Evolutionary conservation across 1,284 basidiomycete genomes (phyloP).

Genomic region (Rhizopogon parksii): DNA sequence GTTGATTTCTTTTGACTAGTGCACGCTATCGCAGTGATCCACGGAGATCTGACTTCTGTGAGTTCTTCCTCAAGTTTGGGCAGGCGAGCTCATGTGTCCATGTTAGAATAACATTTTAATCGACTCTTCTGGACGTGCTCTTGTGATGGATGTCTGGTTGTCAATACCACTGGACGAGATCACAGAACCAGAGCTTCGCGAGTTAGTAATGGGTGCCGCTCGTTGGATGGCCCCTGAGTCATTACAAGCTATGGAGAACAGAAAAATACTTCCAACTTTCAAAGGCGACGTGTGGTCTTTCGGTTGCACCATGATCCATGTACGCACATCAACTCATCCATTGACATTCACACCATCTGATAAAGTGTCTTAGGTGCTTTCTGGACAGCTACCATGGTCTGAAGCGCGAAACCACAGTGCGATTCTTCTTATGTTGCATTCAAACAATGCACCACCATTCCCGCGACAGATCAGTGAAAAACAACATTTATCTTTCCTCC

Average conservation of each 20-base stretch:
- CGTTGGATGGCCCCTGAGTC: too few relatives aligned
- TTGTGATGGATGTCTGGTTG: not conserved
- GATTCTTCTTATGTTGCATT: too few relatives aligned
- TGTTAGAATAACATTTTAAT: not conserved
- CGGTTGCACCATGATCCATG: not conserved
- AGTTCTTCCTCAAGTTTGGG: not conserved
- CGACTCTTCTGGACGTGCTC: not conserved
- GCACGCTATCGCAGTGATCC: not conserved
- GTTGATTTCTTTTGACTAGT: not conserved
- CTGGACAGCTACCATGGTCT: too few relatives aligned
- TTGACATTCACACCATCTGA: too few relatives aligned
- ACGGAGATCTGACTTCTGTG: not conserved
- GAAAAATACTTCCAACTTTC: not conserved
- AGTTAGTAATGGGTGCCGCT: not conserved
- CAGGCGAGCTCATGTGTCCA: not conserved
- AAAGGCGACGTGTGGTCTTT: not conserved
- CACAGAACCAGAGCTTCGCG: too few relatives aligned
- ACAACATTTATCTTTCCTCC: not conserved
- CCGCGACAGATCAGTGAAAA: not conserved
- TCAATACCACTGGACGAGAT: not conserved
- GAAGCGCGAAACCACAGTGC: too few relatives aligned
- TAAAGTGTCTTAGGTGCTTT: too few relatives aligned
- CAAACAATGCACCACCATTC: too few relatives aligned
- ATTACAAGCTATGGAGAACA: too few relatives aligned
- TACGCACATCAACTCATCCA: not conserved